Evolutionary conservation across 306 rosid genomes (phyloP).

Genomic region (Pterocarpus santalinus): DNA sequence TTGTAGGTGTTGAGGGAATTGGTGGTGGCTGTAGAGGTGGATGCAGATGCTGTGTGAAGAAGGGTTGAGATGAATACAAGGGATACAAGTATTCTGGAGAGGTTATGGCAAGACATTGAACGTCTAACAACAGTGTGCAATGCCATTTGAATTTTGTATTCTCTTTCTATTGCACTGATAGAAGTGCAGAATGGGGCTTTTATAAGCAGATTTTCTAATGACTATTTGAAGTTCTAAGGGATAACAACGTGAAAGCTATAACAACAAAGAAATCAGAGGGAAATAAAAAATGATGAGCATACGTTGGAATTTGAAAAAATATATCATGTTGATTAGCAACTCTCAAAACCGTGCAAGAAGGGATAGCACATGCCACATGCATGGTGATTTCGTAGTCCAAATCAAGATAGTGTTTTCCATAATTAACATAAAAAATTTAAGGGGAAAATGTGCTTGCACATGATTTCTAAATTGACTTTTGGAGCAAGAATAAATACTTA

Average conservation of each 20-base stretch:
- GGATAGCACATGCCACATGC: constrained; percentile 54
- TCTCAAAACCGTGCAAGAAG: constrained; percentile 28
- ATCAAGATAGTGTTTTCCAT: constrained; percentile 29
- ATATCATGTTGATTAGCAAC: constrained; percentile 24
- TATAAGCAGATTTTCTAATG: constrained; percentile 46
- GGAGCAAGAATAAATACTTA: neutral
- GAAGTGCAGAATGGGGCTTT: constrained; percentile 24
- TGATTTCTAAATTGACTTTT: constrained; percentile 39
- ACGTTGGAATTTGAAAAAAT: neutral
- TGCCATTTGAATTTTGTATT: constrained; percentile 35
- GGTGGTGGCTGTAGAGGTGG: constrained; percentile 2
- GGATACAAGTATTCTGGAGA: constrained; percentile 29
- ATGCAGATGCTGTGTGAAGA: constrained; percentile 32
- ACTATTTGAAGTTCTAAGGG: neutral
- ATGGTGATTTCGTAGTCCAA: constrained; percentile 26
- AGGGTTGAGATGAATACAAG: constrained; percentile 46
- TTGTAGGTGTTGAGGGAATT: constrained; percentile 26
- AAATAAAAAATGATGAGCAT: neutral
- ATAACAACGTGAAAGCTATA: neutral
- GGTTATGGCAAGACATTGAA: constrained; percentile 10
- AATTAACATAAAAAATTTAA: constrained; percentile 17
- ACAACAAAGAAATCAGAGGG: neutral
- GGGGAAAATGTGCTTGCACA: constrained; percentile 32
- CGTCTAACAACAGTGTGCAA: neutral
- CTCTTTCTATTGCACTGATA: constrained; percentile 25